Conservation (phyloP, 768 basidiomycete species). For the Tylopilus vinaceipallidus region DNA sequence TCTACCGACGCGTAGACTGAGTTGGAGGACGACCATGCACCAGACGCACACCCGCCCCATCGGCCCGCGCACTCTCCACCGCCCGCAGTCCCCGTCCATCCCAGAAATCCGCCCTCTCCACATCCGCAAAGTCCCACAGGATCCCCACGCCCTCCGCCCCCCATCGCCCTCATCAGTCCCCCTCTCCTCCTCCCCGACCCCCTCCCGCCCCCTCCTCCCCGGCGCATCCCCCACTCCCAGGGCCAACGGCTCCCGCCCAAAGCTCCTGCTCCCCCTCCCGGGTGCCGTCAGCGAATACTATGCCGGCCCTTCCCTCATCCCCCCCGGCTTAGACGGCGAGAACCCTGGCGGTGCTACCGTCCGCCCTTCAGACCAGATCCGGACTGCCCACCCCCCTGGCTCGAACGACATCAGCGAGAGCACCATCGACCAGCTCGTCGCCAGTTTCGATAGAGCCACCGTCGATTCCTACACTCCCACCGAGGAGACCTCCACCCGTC, state of each 20-base stretch:
- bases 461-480: conserved; percentile 35
- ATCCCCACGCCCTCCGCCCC: conserved; percentile 26
- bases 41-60: conserved; percentile 40
- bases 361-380: conserved; percentile 37
- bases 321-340: conserved; percentile 34
- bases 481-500: conserved; percentile 33
- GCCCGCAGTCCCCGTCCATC: conserved; percentile 43
- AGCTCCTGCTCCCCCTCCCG: conserved; percentile 36
- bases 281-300: conserved; percentile 31
- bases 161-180: conserved; percentile 30
- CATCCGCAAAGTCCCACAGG: conserved; percentile 37
- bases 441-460: conserved; percentile 28
- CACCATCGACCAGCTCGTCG: conserved; percentile 39
- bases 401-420: conserved; percentile 28
- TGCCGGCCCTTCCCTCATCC: conserved; percentile 31
- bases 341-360: conserved; percentile 43
- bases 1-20: conserved; percentile 12
- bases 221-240: conserved; percentile 23
- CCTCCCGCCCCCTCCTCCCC: conserved; percentile 32
- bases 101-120: conserved; percentile 39
- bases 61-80: conserved; percentile 48
- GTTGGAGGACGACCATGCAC: conserved; percentile 25
- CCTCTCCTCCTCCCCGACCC: conserved; percentile 30
- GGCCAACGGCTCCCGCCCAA: conserved; percentile 31
- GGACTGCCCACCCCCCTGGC: conserved; percentile 32